Percentiles rank a stretch among this genome's conserved stretches.
phyloP scores from a whole-genome alignment of 1,139 yeast species.

The Lodderomyces elongisporus region DNA sequence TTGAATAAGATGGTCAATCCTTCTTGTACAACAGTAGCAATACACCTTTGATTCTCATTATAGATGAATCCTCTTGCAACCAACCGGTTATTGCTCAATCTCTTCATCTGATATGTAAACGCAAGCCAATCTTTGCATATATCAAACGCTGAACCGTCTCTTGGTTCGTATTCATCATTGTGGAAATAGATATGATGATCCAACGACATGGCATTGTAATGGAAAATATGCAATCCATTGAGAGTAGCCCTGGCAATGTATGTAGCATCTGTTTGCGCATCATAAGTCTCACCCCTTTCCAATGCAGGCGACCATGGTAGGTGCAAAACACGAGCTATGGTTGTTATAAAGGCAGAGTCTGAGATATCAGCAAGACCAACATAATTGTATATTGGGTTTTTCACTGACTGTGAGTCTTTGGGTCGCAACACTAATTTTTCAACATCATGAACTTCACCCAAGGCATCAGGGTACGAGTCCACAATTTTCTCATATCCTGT shows the following conservation, averaged over 20 bases:
- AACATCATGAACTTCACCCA: constrained; percentile 10
- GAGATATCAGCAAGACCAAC: constrained; percentile 39
- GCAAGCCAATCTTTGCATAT: constrained; percentile 38
- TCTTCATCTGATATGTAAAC: constrained; percentile 34
- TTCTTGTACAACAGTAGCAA: constrained; percentile 43
- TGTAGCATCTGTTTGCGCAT: constrained; percentile 30
- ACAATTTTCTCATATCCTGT: constrained; percentile 10
- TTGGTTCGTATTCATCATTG: constrained; percentile 19
- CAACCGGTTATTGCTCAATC: constrained; percentile 33
- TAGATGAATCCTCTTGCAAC: constrained; percentile 36
- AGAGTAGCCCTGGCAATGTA: constrained; percentile 28
- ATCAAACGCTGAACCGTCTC: constrained; percentile 24
- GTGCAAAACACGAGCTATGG: constrained; percentile 40
- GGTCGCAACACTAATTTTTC: constrained; percentile 12
- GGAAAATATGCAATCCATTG: constrained; percentile 38
- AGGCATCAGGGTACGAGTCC: constrained; percentile 12
- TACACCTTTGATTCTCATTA: constrained; percentile 28
- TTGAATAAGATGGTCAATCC: constrained; percentile 32
- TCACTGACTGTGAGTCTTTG: constrained; percentile 19
- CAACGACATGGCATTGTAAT: constrained; percentile 45
- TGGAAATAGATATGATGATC: constrained; percentile 47
- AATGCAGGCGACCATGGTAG: constrained; percentile 43
- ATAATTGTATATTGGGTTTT: constrained; percentile 28
- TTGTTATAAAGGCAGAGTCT: constrained; percentile 40
- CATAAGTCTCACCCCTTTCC: constrained; percentile 29